phyloP scores from a whole-genome alignment of 805 yeast genomes.

The Sungouiozyma intestinalis region DNA sequence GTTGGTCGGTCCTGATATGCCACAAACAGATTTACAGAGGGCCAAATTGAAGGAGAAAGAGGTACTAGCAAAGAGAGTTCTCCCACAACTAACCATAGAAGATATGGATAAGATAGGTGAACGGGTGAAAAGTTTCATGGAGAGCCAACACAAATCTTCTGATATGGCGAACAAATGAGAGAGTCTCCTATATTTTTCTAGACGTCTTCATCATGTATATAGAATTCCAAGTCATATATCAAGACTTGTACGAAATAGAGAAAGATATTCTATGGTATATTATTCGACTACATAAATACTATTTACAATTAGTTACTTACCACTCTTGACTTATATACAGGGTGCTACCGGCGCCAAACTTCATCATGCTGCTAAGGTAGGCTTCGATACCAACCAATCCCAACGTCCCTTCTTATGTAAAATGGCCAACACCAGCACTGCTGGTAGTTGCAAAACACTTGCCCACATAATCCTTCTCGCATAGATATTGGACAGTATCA shows the following conservation, averaged over 20 bases:
- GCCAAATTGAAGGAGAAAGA: slow-evolving; percentile 48
- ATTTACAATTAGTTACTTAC: no score
- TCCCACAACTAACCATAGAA: slow-evolving; percentile 33
- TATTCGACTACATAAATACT: no score
- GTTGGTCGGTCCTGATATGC: slow-evolving; percentile 68
- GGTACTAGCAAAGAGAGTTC: slow-evolving; percentile 34
- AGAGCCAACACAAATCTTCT: slow-evolving; percentile 8
- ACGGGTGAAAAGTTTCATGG: slow-evolving; percentile 30
- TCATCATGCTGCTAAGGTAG: not conserved
- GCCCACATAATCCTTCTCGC: slow-evolving; percentile 91
- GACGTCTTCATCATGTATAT: not conserved
- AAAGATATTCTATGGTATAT: no score
- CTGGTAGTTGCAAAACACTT: slow-evolving; percentile 89
- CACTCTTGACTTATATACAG: no score
- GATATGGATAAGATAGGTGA: slow-evolving; percentile 36
- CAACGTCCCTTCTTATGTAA: slow-evolving; percentile 91
- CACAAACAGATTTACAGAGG: slow-evolving; percentile 52
- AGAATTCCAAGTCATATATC: not conserved
- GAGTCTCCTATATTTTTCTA: no score
- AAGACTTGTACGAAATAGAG: not conserved
- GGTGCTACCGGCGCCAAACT: no score
- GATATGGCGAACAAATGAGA: not conserved
- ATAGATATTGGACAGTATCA: slow-evolving; percentile 48
- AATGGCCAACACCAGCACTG: slow-evolving; percentile 82
- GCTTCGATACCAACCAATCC: slow-evolving; percentile 52